A percentile compares a stretch with the other conserved stretches of the same genome.
phyloP scores from a whole-genome alignment of 352 stramenopile genomes.

The Phytophthora palmivora region DNA sequence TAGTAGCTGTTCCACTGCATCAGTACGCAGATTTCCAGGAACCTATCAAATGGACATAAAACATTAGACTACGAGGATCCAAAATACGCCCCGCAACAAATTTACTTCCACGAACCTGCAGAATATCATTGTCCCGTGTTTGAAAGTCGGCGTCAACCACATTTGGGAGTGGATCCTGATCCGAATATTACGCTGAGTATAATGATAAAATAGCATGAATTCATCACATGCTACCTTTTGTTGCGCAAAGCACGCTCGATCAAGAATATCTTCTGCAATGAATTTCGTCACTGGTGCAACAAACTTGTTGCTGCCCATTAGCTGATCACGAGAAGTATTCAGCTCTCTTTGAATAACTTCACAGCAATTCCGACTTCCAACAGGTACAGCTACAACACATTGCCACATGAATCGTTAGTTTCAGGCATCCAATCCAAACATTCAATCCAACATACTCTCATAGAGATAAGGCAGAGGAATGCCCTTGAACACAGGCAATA shows the following conservation, averaged over 20 bases:
- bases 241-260: conserved; percentile 80
- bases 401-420: conserved; percentile 1
- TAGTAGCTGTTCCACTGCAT: conserved; percentile 57
- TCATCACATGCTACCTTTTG: conserved; percentile 36
- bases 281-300: conserved; percentile 19
- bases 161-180: conserved; percentile 45
- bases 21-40: conserved; percentile 43
- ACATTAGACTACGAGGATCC: background rate
- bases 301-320: conserved; percentile 27
- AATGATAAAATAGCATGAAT: background rate
- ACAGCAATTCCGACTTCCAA: conserved; percentile 55
- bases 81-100: background rate
- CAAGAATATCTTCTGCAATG: conserved; percentile 68
- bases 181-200: background rate
- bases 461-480: conserved; percentile 79
- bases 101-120: conserved; percentile 40
- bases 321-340: conserved; percentile 24
- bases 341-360: conserved; percentile 45
- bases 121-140: conserved; percentile 37
- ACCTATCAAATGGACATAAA: conserved; percentile 37
- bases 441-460: conserved; percentile 45
- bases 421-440: background rate
- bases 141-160: conserved; percentile 58
- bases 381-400: conserved; percentile 45
- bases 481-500: conserved; percentile 86